These are phyloP conservation scores for Cicer cuneatum DNA, from an alignment of 306 rosid genomes.

Conservation along the genomic window DNA sequence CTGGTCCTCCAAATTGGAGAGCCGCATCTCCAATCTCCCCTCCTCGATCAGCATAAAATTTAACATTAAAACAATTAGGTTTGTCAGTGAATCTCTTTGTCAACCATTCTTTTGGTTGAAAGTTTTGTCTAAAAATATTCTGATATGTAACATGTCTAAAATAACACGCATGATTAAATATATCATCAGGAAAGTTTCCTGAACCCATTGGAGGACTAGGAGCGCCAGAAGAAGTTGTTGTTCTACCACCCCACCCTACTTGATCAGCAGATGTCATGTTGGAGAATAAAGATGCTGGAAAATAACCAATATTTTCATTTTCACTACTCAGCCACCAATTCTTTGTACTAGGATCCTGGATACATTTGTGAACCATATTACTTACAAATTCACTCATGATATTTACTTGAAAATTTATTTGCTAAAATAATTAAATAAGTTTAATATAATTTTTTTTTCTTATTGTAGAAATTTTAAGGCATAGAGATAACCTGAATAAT, in stretches of 20 bases:
- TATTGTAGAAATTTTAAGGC: not conserved
- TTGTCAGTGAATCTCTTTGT: fast-evolving
- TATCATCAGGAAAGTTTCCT: not conserved
- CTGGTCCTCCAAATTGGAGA: slow-evolving; percentile 6
- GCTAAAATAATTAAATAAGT: not conserved
- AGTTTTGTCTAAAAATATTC: fast-evolving
- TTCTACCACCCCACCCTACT: slow-evolving; percentile 38
- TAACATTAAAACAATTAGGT: not conserved
- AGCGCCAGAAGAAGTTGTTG: fast-evolving
- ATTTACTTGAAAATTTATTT: too few relatives aligned
- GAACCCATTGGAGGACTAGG: slow-evolving; percentile 33
- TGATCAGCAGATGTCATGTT: not conserved
- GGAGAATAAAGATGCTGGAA: slow-evolving; percentile 6
- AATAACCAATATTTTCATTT: not conserved
- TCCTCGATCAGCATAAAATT: not conserved
- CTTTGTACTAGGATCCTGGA: not conserved
- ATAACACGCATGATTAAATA: not conserved
- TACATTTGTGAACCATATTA: not conserved
- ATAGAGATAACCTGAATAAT: not conserved
- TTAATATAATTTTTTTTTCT: not conserved
- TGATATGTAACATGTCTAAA: not conserved
- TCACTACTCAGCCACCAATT: not conserved
- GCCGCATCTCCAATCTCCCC: fast-evolving
- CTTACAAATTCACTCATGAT: too few relatives aligned
- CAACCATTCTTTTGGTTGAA: fast-evolving